Base-by-base conservation (phyloP, 306 rosid species). In the Leucaena leucocephala region DNA sequence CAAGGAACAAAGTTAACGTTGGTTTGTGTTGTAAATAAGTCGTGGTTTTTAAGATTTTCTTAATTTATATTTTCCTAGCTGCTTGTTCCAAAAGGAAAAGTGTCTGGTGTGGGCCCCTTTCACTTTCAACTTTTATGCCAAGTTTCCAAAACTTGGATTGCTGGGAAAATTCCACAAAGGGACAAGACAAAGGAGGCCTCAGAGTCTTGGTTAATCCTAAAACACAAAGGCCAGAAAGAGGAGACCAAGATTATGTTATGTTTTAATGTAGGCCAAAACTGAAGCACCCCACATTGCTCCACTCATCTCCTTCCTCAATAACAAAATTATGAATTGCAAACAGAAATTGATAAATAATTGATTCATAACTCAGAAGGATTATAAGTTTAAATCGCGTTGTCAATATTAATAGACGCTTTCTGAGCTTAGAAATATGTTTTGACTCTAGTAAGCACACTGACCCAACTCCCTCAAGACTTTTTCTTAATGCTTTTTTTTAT, bases 271-370 rank as follows among this genome's bases (percentile, higher is more conserved):
- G n/a, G 75, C 61, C 58, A 15, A 49, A 49, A 19, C 39, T 46
- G 36, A 61, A 68, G 15, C 72, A 68, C 10, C 15, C 72, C 72
- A 45, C 74, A 12, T 8, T 40, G 39, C 8, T 54, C n/a, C 66
- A 2, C 49, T 13, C 13, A 8, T 34, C 39, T 65, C 13, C 19
- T 36, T 22, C 52, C 48, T 1, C 61, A 35, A 0, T 15, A 34
- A 8, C 19, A 35, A 63, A 50, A 40, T 5, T 40, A 5, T 40
- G 43, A 40, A 40, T 27, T 27, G 27, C n/a, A n/a, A n/a, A n/a
- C n/a, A 27, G 27, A 27, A 27, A 27, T 27, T 27, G 27, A 27
- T 27, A 0, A 0, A 27, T 27, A 27, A 27, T 27, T 27, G 27
- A 27, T 27, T 27, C 27, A 27, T 27, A 27, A 27, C 1, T 27